Base-by-base conservation (phyloP, 768 basidiomycete species). In the Tulasnella sp. region DNA sequence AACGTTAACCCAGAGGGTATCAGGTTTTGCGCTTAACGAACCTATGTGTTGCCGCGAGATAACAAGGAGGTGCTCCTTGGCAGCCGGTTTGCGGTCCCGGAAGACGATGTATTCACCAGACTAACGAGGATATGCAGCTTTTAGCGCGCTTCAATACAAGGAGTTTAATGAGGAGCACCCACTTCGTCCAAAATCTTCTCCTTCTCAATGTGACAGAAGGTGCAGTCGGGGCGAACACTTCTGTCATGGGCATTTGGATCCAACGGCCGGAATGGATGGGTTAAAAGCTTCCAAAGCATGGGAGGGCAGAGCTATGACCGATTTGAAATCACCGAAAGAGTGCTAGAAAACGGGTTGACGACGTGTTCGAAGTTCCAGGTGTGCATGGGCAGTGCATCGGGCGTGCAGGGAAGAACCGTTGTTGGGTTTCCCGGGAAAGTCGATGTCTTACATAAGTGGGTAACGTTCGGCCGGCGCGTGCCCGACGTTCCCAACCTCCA, bases 21-120 rank as follows among this genome's bases (percentile, higher is more conserved):
- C 24, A 27, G 24, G n/a, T 27, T 10, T 58, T 24, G 34, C 16
- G 24, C 62, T 27, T 68, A 5, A 74, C 83, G 71, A 71, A 86
- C 87, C 84, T 79, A 87, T 83, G 77, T 87, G 87, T 24, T 79
- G 78, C 58, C 83, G 85, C 5, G 87, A 86, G 52, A 86, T 83
- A 1, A 87, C 84, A 18, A 86, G 83, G 3, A 87, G 77, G 80
- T 88, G 87, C 40, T 86, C 83, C 38, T 75, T 75, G 5, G 86
- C 84, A 0, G 86, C 84, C 3, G 87, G 87, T 24, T 81, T 83
- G 31, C 83, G 82, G 80, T 88, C 87, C 42, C 77, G 80, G 79
- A 88, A 87, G 10, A 85, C 76, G 56, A 77, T 4, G 36, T 2
- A 77, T 56, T 31, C 56, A 7, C 34, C 58, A 27, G 52, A 58